These are phyloP conservation scores for Grosmannia serpens DNA, from an alignment of 2,329 filamentous ascomycete species.

Conservation along the genomic window DNA sequence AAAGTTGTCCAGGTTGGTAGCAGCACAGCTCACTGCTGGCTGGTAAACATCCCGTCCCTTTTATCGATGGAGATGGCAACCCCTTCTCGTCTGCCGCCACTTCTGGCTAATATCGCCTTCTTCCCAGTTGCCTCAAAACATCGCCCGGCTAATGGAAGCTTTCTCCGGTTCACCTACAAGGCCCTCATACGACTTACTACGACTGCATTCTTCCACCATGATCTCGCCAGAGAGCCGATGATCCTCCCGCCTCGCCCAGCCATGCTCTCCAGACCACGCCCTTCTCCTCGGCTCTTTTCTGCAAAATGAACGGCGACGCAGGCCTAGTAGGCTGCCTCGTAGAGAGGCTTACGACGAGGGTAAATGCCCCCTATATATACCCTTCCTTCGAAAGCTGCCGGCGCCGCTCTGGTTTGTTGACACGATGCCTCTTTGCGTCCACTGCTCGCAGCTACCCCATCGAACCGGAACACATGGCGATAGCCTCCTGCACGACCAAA, in stretches of 20 bases:
- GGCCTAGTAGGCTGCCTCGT: slow-evolving; percentile 50
- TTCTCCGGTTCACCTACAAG: background rate
- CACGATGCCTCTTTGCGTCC: background rate
- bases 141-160: background rate
- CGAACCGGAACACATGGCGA: slow-evolving; percentile 46
- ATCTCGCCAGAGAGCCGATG: background rate
- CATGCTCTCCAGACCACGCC: background rate
- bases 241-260: background rate
- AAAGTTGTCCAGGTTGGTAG: background rate
- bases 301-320: slow-evolving; percentile 46
- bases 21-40: background rate
- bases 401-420: background rate
- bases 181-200: background rate
- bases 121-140: background rate
- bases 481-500: slow-evolving; percentile 48
- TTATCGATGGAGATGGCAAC: background rate
- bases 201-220: slow-evolving; percentile 1
- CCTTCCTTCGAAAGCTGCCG: background rate
- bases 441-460: slow-evolving; percentile 42
- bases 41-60: background rate
- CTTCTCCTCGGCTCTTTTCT: background rate
- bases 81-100: background rate
- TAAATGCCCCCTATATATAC: slow-evolving; percentile 23
- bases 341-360: slow-evolving; percentile 50
- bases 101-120: no score